A percentile compares a stretch with the other conserved stretches of the same genome.
These are phyloP conservation scores for Malus asiatica DNA, from an alignment of 306 rosid species.

Conservation along the genomic window DNA sequence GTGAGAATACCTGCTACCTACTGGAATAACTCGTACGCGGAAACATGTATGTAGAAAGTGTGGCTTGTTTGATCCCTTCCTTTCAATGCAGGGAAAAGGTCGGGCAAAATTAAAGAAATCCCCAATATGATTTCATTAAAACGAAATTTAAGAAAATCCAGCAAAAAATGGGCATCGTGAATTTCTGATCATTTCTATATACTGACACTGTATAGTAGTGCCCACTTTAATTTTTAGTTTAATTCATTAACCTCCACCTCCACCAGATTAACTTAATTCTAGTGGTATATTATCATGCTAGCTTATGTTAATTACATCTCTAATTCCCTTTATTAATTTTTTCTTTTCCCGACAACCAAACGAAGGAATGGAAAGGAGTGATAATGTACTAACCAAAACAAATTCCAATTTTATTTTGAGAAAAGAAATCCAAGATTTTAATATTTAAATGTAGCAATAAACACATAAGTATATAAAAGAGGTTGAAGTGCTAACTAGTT, in stretches of 20 bases:
- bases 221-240: too few relatives aligned
- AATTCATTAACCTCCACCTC: too few relatives aligned
- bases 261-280: too few relatives aligned
- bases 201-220: background rate
- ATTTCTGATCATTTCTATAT: background rate
- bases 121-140: background rate
- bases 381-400: too few relatives aligned
- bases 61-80: background rate
- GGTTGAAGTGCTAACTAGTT: too few relatives aligned
- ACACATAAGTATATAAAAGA: background rate
- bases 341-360: too few relatives aligned
- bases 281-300: too few relatives aligned
- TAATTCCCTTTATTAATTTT: too few relatives aligned
- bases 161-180: background rate
- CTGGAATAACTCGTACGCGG: constrained; percentile 8
- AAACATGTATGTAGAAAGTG: background rate
- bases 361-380: too few relatives aligned
- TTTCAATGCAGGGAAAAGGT: background rate
- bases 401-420: too few relatives aligned
- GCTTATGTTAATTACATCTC: too few relatives aligned
- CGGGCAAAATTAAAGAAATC: background rate
- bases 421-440: too few relatives aligned
- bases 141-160: background rate
- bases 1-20: background rate
- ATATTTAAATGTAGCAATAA: background rate